Percentiles rank a stretch among this genome's conserved stretches.
Conservation (phyloP, 1,139 yeast species). For the Cylindricascospora bacillispora region DNA sequence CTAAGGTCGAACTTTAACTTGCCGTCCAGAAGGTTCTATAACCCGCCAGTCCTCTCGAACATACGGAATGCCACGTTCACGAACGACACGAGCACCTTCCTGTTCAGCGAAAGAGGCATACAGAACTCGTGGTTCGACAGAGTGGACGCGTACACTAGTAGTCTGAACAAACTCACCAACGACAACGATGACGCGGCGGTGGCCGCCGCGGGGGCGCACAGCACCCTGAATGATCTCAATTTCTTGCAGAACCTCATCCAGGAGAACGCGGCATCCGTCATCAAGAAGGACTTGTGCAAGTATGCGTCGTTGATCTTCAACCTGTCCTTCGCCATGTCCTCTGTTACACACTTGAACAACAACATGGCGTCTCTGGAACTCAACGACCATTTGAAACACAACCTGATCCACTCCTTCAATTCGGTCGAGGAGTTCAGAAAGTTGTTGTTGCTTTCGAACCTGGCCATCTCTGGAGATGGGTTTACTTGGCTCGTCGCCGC, state of each 20-base stretch:
- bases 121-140: conserved; percentile 50
- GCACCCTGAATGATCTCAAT: no score
- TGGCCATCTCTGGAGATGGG: conserved; percentile 63
- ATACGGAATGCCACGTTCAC: no score
- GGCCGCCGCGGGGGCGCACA: no score
- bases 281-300: conserved; percentile 33
- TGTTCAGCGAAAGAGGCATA: conserved; percentile 39
- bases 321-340: conserved; percentile 45
- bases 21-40: no score
- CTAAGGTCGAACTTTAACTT: no score
- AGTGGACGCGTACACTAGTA: conserved; percentile 35
- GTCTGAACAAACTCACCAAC: conserved; percentile 30
- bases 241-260: conserved; percentile 21
- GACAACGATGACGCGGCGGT: conserved; percentile 13
- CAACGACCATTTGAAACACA: no score
- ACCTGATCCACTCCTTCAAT: conserved; percentile 38
- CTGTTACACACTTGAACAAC: no score
- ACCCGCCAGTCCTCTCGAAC: no score
- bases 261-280: conserved; percentile 21
- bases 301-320: conserved; percentile 50
- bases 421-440: conserved; percentile 56
- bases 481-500: conserved; percentile 63
- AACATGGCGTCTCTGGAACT: no score
- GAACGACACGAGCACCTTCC: conserved; percentile 23
- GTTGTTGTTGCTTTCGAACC: conserved; percentile 46